Base-by-base conservation (phyloP, 352 stramenopile species). In the Aphanomyces stellatus region DNA sequence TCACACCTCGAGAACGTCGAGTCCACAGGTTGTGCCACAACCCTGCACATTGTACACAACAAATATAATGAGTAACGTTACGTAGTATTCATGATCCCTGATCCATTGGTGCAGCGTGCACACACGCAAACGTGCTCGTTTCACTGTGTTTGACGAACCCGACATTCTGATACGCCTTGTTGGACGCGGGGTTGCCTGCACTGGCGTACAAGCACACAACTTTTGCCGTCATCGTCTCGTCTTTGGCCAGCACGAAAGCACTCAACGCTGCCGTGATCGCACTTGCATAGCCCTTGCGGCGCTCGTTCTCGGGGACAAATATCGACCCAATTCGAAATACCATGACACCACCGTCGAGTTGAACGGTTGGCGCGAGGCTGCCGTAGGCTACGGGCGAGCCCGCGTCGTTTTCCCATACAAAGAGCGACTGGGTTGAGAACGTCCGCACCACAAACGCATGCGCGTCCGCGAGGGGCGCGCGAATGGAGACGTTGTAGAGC, bases 391-490 rank as follows among this genome's bases (percentile, higher is more conserved):
- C 60, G 4, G 28, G 40, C 15, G 13, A n/a, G 11, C 60, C 60
- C n/a, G n/a, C n/a, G 41, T 59, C 49, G n/a, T 42, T 41, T n/a
- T 41, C n/a, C 60, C 42, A 67, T 5, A 67, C 10, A 33, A 59
- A 67, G 22, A 67, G 40, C 34, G 60, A 22, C 27, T 55, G 31
- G 19, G 40, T 37, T n/a, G 27, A 11, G 3, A 67, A 19, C 24
- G 40, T 27, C 8, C 31, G n/a, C 2, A 13, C 37, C 11, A 67
- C 60, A 22, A 67, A 59, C n/a, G 19, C 4, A 1, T 27, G 2
- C 4, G 40, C 25, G 1, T 49, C 46, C 8, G 4, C 28, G 22
- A 15, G 13, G 25, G 40, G n/a, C 8, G 49, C 13, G 4, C 49
- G 15, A 30, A 34, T 34, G 49, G n/a, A n/a, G n/a, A n/a, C n/a